Base-by-base conservation (phyloP, 2,329 filamentous ascomycete genomes). In the Aureobasidium vineae region DNA sequence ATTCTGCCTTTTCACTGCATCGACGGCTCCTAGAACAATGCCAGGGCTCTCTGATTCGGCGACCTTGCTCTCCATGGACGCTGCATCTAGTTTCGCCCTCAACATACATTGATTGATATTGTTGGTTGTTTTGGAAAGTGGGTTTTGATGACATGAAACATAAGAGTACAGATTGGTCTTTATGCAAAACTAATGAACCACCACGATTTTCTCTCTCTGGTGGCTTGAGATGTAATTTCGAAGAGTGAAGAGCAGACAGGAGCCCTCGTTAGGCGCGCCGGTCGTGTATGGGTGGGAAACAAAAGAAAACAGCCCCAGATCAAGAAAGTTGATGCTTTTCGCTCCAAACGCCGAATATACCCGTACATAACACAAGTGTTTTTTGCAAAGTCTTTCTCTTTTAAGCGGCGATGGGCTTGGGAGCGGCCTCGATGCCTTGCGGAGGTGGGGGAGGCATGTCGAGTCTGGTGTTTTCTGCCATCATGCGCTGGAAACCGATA, bases 401-500 rank as follows among this genome's bases (percentile, higher is more conserved):
- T 54, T 59, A 69, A 59, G 68, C 68, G 43, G 66, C 65, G 31
- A 69, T 65, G 49, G 68, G 38, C 41, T 57, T 65, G 21, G 65
- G 53, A n/a, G 65, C 63, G n/a, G 38, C 60, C 15, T 65, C 61
- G 23, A 66, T 38, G 7, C 53, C 50, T 67, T 67, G 56, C 40
- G 68, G 66, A 56, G 69, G 81, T 65, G 80, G 79, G 47, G 80
- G 80, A 13, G 81, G 81, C 21, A 79, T 72, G 70, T 97, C 92
- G 72, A 96, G 82, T 81, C 89, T 89, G 70, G 92, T 96, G 77
- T 89, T 90, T 70, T 92, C 90, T 41, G 93, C 91, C 86, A 97
- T 90, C 89, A 97, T 92, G 78, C 93, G 89, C 79, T 92, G 90
- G 82, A 97, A 94, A 10, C 91, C 93, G 75, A 99, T 98, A 73